Percentiles rank a stretch among this genome's conserved stretches.
Evolutionary conservation across 306 rosid genomes (phyloP).

Genomic region (Lagenaria siceraria): DNA sequence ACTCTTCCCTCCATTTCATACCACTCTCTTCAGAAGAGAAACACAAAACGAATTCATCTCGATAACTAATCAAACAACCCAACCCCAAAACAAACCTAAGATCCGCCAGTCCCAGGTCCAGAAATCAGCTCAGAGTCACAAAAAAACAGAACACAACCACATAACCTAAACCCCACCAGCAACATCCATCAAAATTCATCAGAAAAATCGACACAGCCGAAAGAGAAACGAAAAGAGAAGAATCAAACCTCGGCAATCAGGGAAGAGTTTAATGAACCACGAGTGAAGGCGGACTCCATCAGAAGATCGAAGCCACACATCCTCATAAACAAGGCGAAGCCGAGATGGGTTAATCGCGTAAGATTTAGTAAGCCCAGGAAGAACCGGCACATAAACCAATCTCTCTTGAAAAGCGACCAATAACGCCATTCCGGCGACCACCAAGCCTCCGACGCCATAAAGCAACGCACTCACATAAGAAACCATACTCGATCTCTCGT

Average conservation of each 20-base stretch:
- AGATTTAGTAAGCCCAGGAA: conserved; percentile 83
- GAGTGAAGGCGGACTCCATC: conserved; percentile 94
- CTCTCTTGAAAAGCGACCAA: conserved; percentile 88
- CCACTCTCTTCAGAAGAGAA: not conserved
- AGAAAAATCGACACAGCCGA: not conserved
- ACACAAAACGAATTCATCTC: not conserved
- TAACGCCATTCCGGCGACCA: conserved; percentile 81
- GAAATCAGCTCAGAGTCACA: not conserved
- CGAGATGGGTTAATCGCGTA: conserved; percentile 75
- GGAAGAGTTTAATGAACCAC: conserved; percentile 97
- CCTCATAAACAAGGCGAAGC: conserved; percentile 70
- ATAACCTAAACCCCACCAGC: not conserved
- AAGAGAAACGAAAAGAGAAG: not conserved
- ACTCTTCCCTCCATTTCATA: not conserved
- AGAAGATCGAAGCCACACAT: conserved; percentile 75
- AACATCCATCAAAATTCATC: not conserved
- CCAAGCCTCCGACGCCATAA: conserved; percentile 86
- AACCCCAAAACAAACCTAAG: not conserved
- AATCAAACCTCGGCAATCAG: conserved; percentile 60
- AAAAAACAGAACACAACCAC: not conserved
- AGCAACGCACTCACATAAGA: conserved; percentile 47
- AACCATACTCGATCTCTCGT: conserved; percentile 34
- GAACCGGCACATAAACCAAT: conserved; percentile 82
- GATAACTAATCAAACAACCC: not conserved
- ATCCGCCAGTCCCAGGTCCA: not conserved